phyloP scores from a whole-genome alignment of 352 stramenopile genomes.

The Nothophytophthora sp. region DNA sequence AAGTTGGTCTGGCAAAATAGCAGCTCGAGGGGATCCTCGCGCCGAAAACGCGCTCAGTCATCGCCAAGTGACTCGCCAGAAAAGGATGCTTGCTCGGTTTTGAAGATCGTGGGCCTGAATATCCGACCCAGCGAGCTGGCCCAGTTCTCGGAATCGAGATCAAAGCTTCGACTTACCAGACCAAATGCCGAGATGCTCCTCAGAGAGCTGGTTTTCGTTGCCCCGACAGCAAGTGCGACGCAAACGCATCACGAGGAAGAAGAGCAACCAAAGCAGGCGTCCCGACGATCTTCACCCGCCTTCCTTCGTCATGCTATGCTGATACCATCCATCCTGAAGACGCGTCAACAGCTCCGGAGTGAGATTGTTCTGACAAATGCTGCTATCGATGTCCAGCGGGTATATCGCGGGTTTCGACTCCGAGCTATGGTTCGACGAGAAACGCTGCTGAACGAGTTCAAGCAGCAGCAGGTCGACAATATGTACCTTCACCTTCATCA shows the following conservation, averaged over 20 bases:
- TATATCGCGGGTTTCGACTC: slow-evolving; percentile 63
- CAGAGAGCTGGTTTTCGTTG: slow-evolving; percentile 48
- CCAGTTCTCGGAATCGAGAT: slow-evolving; percentile 35
- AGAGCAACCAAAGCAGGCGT: neutral
- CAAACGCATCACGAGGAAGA: neutral
- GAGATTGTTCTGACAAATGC: slow-evolving; percentile 24
- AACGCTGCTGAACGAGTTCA: slow-evolving; percentile 39
- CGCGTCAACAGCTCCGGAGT: slow-evolving; percentile 26
- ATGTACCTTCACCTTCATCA: slow-evolving; percentile 33
- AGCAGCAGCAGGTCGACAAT: slow-evolving; percentile 49
- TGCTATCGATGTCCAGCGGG: slow-evolving; percentile 44
- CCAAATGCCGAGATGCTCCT: slow-evolving; percentile 50
- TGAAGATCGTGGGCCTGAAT: slow-evolving; percentile 35
- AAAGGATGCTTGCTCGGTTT: slow-evolving; percentile 3
- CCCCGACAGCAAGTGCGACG: slow-evolving; percentile 7
- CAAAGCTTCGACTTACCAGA: slow-evolving; percentile 37
- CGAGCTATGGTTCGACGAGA: slow-evolving; percentile 48
- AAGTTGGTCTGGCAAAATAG: slow-evolving; percentile 18
- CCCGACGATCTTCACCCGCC: neutral
- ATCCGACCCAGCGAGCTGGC: slow-evolving; percentile 38
- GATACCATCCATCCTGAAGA: slow-evolving; percentile 46
- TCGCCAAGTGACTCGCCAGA: slow-evolving; percentile 6
- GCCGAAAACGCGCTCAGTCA: slow-evolving; percentile 9
- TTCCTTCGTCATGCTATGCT: slow-evolving; percentile 36
- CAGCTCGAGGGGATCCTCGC: slow-evolving; percentile 22